Evolutionary conservation across 805 yeast species (phyloP).

Genomic region (Candida germanica): DNA sequence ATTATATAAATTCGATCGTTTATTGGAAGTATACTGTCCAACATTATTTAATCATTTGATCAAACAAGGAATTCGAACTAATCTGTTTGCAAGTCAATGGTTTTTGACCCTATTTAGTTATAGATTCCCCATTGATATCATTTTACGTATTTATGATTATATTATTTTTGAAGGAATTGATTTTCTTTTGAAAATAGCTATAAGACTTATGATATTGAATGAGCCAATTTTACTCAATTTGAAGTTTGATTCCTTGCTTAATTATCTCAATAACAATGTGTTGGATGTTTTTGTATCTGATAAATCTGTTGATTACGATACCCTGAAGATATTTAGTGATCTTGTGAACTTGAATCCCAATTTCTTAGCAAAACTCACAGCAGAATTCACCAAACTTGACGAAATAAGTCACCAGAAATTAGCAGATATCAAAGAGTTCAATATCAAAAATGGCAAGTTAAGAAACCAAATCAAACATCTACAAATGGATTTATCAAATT

Average conservation of each 20-base stretch:
- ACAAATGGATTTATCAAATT: constrained; percentile 62
- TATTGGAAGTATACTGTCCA: constrained; percentile 76
- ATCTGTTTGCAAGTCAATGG: constrained; percentile 99
- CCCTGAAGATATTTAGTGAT: constrained; percentile 73
- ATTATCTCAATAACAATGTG: constrained; percentile 73
- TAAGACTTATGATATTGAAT: constrained; percentile 73
- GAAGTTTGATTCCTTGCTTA: constrained; percentile 73
- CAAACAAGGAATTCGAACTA: constrained; percentile 83
- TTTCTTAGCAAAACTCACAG: constrained; percentile 63
- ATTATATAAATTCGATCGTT: constrained; percentile 86
- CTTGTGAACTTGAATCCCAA: constrained; percentile 76
- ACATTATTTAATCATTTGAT: constrained; percentile 68
- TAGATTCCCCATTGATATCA: constrained; percentile 88
- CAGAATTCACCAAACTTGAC: constrained; percentile 75
- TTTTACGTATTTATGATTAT: constrained; percentile 81
- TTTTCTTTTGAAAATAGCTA: constrained; percentile 77
- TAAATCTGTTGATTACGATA: constrained; percentile 41
- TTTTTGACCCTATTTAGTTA: constrained; percentile 92
- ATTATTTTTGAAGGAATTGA: constrained; percentile 90
- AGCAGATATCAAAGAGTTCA: constrained; percentile 56
- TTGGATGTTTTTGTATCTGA: constrained; percentile 64
- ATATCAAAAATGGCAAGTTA: constrained; percentile 66
- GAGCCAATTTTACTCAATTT: constrained; percentile 50
- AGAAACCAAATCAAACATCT: constrained; percentile 69
- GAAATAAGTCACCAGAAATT: constrained; percentile 61